A percentile compares a stretch with the other conserved stretches of the same genome.
Conservation (phyloP, 1,284 basidiomycete genomes). For the Puccinia novopanici region DNA sequence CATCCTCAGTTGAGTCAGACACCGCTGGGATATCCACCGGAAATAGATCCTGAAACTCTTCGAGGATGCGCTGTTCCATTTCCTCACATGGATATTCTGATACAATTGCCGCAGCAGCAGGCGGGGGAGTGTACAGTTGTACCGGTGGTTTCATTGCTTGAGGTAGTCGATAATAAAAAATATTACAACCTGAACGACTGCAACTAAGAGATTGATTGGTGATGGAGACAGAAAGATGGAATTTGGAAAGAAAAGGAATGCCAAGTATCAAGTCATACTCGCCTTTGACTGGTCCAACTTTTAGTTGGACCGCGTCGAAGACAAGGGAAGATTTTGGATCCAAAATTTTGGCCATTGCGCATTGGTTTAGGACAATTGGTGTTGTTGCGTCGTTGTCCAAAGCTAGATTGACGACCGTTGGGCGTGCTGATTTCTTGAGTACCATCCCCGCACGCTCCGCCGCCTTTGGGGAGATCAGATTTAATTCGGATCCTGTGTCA, state of each 20-base stretch:
- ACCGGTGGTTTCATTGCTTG: too few species aligned
- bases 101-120: too few species aligned
- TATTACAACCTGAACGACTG: neutral
- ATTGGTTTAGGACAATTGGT: neutral
- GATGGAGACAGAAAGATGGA: too few species aligned
- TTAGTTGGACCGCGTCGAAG: neutral
- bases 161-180: too few species aligned
- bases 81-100: too few species aligned
- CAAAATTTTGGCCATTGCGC: neutral
- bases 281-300: neutral
- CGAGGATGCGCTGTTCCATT: neutral
- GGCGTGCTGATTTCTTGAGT: too few species aligned
- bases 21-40: neutral
- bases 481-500: conserved; percentile 5
- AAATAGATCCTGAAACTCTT: too few species aligned
- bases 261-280: neutral
- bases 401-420: neutral
- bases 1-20: too few species aligned
- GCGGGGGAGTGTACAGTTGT: too few species aligned
- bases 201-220: too few species aligned
- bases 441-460: neutral
- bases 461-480: too few species aligned
- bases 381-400: neutral
- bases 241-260: neutral
- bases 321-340: neutral